Percentiles rank a stretch among this genome's conserved stretches.
These are phyloP conservation scores for Yarrowia divulgata DNA, from an alignment of 805 yeast genomes.

Conservation along the genomic window DNA sequence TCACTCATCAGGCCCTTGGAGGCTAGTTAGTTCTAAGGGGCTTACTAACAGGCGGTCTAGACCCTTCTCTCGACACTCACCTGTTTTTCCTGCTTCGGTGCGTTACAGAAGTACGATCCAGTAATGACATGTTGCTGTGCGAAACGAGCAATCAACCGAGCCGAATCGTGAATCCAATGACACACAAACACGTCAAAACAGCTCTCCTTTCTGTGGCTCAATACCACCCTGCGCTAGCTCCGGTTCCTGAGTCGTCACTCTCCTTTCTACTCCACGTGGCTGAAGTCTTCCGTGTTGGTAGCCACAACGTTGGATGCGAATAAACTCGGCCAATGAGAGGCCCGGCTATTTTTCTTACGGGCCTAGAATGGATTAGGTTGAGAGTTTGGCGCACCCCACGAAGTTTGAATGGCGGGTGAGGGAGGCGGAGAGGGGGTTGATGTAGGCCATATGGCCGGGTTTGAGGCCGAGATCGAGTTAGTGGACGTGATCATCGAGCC, in stretches of 20 bases:
- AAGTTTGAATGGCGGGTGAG: constrained; percentile 2
- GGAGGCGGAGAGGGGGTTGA: neutral
- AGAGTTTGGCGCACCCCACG: constrained; percentile 30
- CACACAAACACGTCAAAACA: too few relatives aligned
- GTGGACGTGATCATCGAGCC: neutral
- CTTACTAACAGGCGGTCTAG: too few relatives aligned
- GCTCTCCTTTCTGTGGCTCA: too few relatives aligned
- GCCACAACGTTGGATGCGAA: neutral
- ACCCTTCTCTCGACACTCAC: too few relatives aligned
- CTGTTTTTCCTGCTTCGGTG: too few relatives aligned
- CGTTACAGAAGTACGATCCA: too few relatives aligned
- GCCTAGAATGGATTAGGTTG: constrained; percentile 34
- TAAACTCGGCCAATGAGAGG: constrained; percentile 23
- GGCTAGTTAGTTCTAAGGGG: too few relatives aligned
- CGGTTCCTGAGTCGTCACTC: too few relatives aligned
- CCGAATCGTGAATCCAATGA: too few relatives aligned
- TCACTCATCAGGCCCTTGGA: too few relatives aligned
- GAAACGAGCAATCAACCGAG: too few relatives aligned
- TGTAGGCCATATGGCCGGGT: neutral
- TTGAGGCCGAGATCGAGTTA: neutral
- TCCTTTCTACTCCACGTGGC: neutral
- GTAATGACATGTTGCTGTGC: too few relatives aligned
- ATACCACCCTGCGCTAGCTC: neutral
- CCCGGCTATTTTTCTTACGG: constrained; percentile 8
- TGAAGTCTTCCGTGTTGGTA: neutral